Percentiles rank a stretch among this genome's conserved stretches.
Conservation (phyloP, 768 basidiomycete species). For the Kwoniella europaea region DNA sequence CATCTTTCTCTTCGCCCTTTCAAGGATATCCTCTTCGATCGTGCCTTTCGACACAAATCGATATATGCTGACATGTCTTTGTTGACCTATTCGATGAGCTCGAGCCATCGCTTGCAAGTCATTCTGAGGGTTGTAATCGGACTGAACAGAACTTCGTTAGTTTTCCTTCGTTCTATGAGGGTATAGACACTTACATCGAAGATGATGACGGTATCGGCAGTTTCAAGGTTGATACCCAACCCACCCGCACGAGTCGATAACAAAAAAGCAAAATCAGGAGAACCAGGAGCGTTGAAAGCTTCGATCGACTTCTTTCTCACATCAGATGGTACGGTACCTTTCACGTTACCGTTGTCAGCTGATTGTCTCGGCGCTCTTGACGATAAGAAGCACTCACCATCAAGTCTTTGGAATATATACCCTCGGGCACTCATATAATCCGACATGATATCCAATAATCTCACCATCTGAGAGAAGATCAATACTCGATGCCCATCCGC, state of each 20-base stretch:
- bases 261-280: slow-evolving; percentile 94
- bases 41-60: slow-evolving; percentile 97
- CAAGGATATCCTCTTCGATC: slow-evolving; percentile 98
- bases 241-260: slow-evolving; percentile 97
- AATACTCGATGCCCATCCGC: slow-evolving; percentile 94
- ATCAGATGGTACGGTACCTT: slow-evolving; percentile 77
- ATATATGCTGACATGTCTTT: slow-evolving; percentile 97
- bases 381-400: slow-evolving; percentile 66
- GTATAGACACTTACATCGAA: slow-evolving; percentile 66
- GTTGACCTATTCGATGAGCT: slow-evolving; percentile 98
- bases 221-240: slow-evolving; percentile 97
- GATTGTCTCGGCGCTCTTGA: too few relatives aligned
- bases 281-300: slow-evolving; percentile 91
- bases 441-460: slow-evolving; percentile 96
- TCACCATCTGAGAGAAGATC: slow-evolving; percentile 98
- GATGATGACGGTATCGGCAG: slow-evolving; percentile 97
- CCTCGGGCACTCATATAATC: slow-evolving; percentile 92
- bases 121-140: slow-evolving; percentile 98
- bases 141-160: slow-evolving; percentile 62
- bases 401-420: slow-evolving; percentile 90
- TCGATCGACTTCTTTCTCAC: slow-evolving; percentile 92
- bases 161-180: not conserved
- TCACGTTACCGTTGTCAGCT: not conserved
- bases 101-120: slow-evolving; percentile 99
- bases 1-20: slow-evolving; percentile 99